phyloP scores from a whole-genome alignment of 2,329 filamentous ascomycete species.

The Calonectria fujianensis region DNA sequence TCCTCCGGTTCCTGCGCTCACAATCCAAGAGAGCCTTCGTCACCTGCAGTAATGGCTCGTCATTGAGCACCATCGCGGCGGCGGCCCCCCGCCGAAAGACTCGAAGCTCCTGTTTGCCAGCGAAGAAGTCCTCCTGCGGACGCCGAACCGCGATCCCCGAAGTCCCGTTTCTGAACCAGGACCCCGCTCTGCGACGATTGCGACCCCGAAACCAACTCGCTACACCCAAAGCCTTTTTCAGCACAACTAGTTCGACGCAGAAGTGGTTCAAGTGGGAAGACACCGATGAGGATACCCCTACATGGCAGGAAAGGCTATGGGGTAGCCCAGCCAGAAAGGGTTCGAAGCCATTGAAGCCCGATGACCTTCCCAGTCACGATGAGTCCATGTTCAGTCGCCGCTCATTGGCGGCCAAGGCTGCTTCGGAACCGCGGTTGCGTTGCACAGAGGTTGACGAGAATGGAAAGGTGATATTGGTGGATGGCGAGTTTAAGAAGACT shows the following conservation, averaged over 20 bases:
- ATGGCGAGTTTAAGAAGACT: constrained; percentile 97
- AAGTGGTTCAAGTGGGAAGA: constrained; percentile 50
- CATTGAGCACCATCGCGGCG: constrained; percentile 34
- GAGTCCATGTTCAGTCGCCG: constrained; percentile 82
- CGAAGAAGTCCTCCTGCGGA: constrained; percentile 42
- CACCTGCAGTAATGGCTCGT: constrained; percentile 64
- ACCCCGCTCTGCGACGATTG: constrained; percentile 46
- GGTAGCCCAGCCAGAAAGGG: constrained; percentile 62
- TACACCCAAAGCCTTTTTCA: constrained; percentile 52
- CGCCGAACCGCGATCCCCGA: constrained; percentile 51
- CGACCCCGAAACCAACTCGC: constrained; percentile 36
- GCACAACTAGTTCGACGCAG: constrained; percentile 54
- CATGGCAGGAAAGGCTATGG: constrained; percentile 72
- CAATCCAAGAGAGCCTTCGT: constrained; percentile 79
- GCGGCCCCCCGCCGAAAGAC: constrained; percentile 46
- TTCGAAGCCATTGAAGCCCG: constrained; percentile 68
- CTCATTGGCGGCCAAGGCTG: constrained; percentile 83
- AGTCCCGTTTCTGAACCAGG: constrained; percentile 56
- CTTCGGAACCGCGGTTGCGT: constrained; percentile 88
- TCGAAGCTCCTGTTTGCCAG: constrained; percentile 40
- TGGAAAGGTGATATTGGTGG: constrained; percentile 93
- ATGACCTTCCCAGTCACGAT: constrained; percentile 75
- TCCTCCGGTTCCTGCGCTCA: constrained; percentile 83
- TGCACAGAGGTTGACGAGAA: constrained; percentile 97
- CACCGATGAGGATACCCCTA: constrained; percentile 51